phyloP scores from a whole-genome alignment of 805 yeast genomes.

The Zygotorulaspora sp. region DNA sequence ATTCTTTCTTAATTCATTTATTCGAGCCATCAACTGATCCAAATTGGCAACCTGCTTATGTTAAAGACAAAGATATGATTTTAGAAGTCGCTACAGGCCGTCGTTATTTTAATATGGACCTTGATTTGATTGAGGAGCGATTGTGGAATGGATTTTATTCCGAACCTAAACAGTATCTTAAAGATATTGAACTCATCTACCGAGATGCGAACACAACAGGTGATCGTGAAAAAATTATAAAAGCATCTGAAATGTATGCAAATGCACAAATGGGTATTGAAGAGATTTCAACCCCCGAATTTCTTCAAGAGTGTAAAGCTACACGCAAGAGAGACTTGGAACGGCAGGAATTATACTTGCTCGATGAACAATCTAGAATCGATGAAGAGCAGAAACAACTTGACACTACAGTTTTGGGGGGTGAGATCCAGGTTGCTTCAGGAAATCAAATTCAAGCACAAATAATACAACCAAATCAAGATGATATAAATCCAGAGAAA shows the following conservation, averaged over 20 bases:
- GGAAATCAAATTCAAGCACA: constrained; percentile 29
- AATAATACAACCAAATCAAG: not conserved
- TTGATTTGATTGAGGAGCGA: constrained; percentile 90
- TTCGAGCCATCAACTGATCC: constrained; percentile 57
- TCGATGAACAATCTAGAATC: constrained; percentile 35
- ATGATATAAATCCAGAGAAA: not conserved
- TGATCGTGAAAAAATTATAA: constrained; percentile 75
- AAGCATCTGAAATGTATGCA: constrained; percentile 92
- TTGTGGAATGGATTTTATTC: constrained; percentile 95
- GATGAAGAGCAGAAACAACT: constrained; percentile 6
- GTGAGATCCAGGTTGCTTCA: constrained; percentile 24
- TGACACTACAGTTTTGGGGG: constrained; percentile 3
- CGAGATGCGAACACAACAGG: constrained; percentile 68
- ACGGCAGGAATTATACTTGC: constrained; percentile 41
- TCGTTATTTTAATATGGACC: constrained; percentile 78
- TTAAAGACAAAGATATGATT: constrained; percentile 67
- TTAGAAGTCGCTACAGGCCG: constrained; percentile 73
- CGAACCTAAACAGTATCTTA: constrained; percentile 84
- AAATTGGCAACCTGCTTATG: constrained; percentile 39
- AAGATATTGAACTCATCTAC: constrained; percentile 79
- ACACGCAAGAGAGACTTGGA: constrained; percentile 60
- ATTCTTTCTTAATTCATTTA: constrained; percentile 61
- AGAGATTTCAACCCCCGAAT: constrained; percentile 71
- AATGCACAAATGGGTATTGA: constrained; percentile 95
- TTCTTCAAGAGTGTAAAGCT: constrained; percentile 70